A percentile compares a stretch with the other conserved stretches of the same genome.
These are phyloP conservation scores for Santalum album DNA, from an alignment of 164 flowering plant genomes.

Conservation along the genomic window DNA sequence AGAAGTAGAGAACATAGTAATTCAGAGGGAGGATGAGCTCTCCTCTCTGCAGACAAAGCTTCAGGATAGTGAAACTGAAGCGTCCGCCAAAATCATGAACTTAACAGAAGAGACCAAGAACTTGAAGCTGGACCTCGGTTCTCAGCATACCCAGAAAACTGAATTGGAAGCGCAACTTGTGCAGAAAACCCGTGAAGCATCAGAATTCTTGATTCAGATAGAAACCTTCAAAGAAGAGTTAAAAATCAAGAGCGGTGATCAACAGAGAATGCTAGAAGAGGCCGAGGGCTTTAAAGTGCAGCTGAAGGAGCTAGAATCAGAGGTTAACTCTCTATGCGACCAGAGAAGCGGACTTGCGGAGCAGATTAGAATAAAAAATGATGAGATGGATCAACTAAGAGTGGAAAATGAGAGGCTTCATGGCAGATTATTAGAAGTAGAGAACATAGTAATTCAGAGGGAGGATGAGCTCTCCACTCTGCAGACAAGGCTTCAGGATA, in stretches of 20 bases:
- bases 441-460: neutral
- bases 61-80: neutral
- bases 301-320: neutral
- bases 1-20: neutral
- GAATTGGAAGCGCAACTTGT: slow-evolving; percentile 24
- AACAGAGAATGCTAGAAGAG: slow-evolving; percentile 11
- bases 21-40: neutral
- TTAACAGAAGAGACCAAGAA: neutral
- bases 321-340: neutral
- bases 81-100: slow-evolving; percentile 16
- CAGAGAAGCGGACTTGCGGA: neutral
- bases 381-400: neutral
- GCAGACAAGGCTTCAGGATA: slow-evolving; percentile 1
- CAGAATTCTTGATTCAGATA: slow-evolving; percentile 11
- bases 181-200: slow-evolving; percentile 22
- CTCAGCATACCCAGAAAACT: neutral
- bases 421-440: neutral
- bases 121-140: neutral
- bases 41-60: neutral
- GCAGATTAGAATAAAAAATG: neutral
- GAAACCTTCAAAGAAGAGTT: slow-evolving; percentile 28
- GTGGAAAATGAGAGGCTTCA: neutral
- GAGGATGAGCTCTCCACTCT: neutral
- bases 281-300: neutral
- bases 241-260: slow-evolving; percentile 13